Evolutionary conservation across 345 rosid species (phyloP), one percentile per base, ranked within the genome.

Genomic region (Eucalyptus globulus): DNA sequence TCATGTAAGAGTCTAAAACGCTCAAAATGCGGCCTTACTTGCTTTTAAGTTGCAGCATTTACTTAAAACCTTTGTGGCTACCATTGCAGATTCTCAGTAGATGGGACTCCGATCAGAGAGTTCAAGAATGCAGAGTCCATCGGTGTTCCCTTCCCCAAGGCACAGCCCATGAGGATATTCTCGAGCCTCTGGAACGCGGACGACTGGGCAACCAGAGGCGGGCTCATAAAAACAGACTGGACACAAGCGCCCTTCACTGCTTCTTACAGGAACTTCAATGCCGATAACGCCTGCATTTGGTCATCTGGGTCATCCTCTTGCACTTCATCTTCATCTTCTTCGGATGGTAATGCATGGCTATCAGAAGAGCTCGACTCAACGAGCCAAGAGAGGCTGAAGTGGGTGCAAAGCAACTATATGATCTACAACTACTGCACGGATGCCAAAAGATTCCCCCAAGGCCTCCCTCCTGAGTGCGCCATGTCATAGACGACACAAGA

Each of bases 101-200:
- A 95, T 58, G 95, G 92, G 4, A 95, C 93, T 29, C 96, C 96
- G 1, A 93, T 95, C 34, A 94, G 96, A 92, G 93, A 94, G 83
- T 94, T 95, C 94, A 95, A 94, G 94, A 95, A 94, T 89, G 58
- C 90, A 92, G 94, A 91, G 43, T 91, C 94, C 14, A 16, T 65
- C 27, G 94, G 95, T 4, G 93, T 93, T 88, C 89, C 94, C 34
- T 95, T 93, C 88, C 96, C 96, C 29, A 92, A 92, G 89, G 91
- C 87, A 62, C 92, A 58, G 86, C 93, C 96, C 40, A 95, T 95
- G 95, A 94, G 94, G 15, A 93, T 95, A 88, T 93, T 92, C 85
- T 95, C 96, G 1, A 95, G 96, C 88, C 93, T 94, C 12, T 95
- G 96, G 95, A 94, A 95, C 58, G 96, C 93, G 2, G 96, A 93